Evolutionary conservation across 805 yeast genomes (phyloP).

Genomic region (Metschnikowia anglica): DNA sequence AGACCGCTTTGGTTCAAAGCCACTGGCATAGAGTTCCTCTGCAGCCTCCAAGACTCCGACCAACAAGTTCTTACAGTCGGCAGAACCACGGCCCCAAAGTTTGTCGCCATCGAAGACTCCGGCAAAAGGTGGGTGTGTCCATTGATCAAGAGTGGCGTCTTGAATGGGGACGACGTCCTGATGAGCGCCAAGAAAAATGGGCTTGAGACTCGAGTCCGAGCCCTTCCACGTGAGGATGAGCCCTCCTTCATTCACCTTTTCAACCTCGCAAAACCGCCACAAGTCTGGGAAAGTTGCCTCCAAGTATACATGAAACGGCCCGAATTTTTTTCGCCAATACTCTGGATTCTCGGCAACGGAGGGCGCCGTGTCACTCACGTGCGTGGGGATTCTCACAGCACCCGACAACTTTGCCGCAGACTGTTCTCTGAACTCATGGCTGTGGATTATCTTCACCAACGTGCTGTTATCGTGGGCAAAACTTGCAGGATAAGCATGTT

Average conservation of each 20-base stretch:
- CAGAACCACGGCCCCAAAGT: slow-evolving; percentile 75
- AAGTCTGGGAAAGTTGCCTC: slow-evolving; percentile 14
- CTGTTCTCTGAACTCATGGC: slow-evolving; percentile 14
- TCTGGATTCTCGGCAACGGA: slow-evolving; percentile 47
- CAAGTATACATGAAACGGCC: slow-evolving; percentile 13
- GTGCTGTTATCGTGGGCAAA: slow-evolving; percentile 4
- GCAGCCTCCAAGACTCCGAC: slow-evolving; percentile 56
- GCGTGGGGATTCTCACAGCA: slow-evolving; percentile 65
- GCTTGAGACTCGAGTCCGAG: slow-evolving; percentile 12
- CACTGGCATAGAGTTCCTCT: slow-evolving; percentile 13
- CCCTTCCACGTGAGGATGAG: slow-evolving; percentile 18
- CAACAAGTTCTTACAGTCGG: slow-evolving; percentile 71
- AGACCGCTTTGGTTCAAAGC: slow-evolving; percentile 11
- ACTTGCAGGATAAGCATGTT: slow-evolving; percentile 5
- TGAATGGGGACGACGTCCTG: slow-evolving; percentile 19
- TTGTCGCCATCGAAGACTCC: slow-evolving; percentile 25
- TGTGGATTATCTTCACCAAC: slow-evolving; percentile 25
- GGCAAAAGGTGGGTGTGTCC: slow-evolving; percentile 17
- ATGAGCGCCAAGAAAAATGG: slow-evolving; percentile 17
- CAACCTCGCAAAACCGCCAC: slow-evolving; percentile 5
- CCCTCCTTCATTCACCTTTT: slow-evolving; percentile 15
- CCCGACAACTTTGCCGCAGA: slow-evolving; percentile 49
- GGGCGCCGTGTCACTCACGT: slow-evolving; percentile 51
- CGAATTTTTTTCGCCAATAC: slow-evolving; percentile 41
- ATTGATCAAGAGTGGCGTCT: slow-evolving; percentile 13